Evolutionary conservation across 768 basidiomycete species (phyloP).

Genomic region (Epithele typhae): DNA sequence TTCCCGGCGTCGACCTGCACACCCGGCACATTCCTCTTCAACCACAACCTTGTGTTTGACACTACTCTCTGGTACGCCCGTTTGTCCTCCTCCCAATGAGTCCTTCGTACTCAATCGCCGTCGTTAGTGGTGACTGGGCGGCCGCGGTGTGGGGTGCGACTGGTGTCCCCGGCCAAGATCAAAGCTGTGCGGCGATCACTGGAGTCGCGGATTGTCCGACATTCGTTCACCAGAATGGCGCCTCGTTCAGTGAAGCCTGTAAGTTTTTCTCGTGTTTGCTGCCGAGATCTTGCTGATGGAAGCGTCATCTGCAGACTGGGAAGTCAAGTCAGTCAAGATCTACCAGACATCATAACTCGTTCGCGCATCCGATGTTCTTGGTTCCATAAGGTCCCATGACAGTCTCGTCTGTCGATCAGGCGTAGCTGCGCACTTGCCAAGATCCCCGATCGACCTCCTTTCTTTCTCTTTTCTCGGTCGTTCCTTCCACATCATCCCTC

Average conservation of each 20-base stretch:
- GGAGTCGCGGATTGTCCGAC: constrained; percentile 80
- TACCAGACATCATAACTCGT: constrained; percentile 42
- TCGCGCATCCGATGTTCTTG: no score
- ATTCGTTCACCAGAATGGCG: constrained; percentile 71
- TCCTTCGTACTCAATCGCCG: no score
- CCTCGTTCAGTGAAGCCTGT: constrained; percentile 75
- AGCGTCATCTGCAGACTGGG: constrained; percentile 57
- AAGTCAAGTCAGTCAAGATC: constrained; percentile 69
- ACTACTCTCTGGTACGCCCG: constrained; percentile 79
- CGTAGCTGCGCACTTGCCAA: no score
- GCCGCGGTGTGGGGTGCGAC: constrained; percentile 65
- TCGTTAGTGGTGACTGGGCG: constrained; percentile 96
- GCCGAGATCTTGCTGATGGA: background rate
- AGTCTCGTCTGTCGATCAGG: no score
- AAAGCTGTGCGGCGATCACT: constrained; percentile 81
- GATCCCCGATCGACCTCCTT: no score
- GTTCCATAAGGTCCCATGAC: no score
- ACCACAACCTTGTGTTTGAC: constrained; percentile 78
- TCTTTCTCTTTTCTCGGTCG: no score
- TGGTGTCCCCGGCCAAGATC: constrained; percentile 78
- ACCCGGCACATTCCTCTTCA: constrained; percentile 73
- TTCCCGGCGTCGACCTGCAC: constrained; percentile 76
- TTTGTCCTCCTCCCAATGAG: no score
- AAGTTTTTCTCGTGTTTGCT: constrained; percentile 31
- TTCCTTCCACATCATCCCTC: no score